Evolutionary conservation across 305 asterid genomes (phyloP), one percentile per base, ranked within the genome.

Genomic region (Solanum hybrid): DNA sequence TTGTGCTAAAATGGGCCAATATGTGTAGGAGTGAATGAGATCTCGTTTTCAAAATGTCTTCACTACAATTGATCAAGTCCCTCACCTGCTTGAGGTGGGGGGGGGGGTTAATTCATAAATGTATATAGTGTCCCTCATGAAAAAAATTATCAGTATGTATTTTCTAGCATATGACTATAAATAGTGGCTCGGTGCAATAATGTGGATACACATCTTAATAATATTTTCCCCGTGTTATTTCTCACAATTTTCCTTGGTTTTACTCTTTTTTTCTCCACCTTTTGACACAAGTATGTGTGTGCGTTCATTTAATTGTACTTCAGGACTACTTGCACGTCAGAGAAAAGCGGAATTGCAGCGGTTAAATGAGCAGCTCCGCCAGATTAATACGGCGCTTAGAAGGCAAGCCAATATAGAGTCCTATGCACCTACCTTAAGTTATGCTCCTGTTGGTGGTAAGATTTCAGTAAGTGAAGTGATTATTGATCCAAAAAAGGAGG

Each of bases 391-490:
- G 8, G 98, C 99, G 36, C 89, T 97, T 69, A 95, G 98, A 91
- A 92, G 99, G 94, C 99, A 97, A 93, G 99, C 99, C 76, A 96
- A 95, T 93, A 96, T 97, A 38, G 99, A 97, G 92, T 97, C 99
- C 11, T 91, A 91, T 87, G 92, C 92, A 78, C 92, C 92, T 78
- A 73, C 88, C 90, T 91, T 91, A n/a, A 91, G 91, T 66, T 91
- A 91, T 87, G 92, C 92, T 73, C 91, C 92, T 71, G 88, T 89
- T 86, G 90, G 96, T 91, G 97, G 96, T 73, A 93, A 95, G 90
- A 94, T 96, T 86, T 86, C 96, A 37, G 98, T 94, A 91, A 92
- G 87, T 88, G 98, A 97, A 92, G 95, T 97, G 29, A 96, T 97
- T 90, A 92, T 96, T 84, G 99, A 97, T 92, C 93, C 98, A 31